Evolutionary conservation across 352 stramenopile genomes (phyloP), one percentile per base, ranked within the genome.

Genomic region (Globisporangium middletonii): DNA sequence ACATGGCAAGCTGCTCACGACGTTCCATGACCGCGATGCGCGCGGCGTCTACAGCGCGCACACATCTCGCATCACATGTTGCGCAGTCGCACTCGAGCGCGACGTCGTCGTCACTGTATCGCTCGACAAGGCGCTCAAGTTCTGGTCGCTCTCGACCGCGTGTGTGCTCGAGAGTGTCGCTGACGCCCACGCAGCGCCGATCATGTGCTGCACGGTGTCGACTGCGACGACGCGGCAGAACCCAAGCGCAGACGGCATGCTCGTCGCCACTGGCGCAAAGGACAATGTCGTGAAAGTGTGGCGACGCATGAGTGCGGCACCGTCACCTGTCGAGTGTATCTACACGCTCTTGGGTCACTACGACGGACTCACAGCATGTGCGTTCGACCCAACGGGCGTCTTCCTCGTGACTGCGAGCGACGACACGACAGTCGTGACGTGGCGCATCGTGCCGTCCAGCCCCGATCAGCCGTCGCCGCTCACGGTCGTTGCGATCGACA

Each of bases 251-350:
- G 41, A 63, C 1, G 62, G 81, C 1, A 67, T 79, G 37, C 38
- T 86, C 4, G 53, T 87, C 13, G 75, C 76, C 4, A 89, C 77
- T 16, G 74, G 74, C 27, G 79, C 62, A 8, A 77, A 74, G 19
- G 79, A 86, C 60, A 87, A 87, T 27, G 52, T 84, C n/a, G 69
- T 87, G 27, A 89, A 87, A 56, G 64, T 89, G 0, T 87, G 79
- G 79, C 57, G 66, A 3, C 60, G 66, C 28, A 46, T 51, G 30
- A 55, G 33, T 11, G 62, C 52, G 3, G 13, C 45, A 1, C 18
- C 41, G 1, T 13, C 42, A 7, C 33, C 57, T 37, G 48, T 67
- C 0, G 65, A 86, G 46, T 82, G 69, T 26, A 56, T 87, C 15
- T 85, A 69, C 55, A 63, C 65, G 28, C 50, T 89, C 37, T 54